Percentiles rank a stretch among this genome's conserved stretches.
These are phyloP conservation scores for Dryas integrifolia DNA, from an alignment of 331 rosid species.

Conservation along the genomic window DNA sequence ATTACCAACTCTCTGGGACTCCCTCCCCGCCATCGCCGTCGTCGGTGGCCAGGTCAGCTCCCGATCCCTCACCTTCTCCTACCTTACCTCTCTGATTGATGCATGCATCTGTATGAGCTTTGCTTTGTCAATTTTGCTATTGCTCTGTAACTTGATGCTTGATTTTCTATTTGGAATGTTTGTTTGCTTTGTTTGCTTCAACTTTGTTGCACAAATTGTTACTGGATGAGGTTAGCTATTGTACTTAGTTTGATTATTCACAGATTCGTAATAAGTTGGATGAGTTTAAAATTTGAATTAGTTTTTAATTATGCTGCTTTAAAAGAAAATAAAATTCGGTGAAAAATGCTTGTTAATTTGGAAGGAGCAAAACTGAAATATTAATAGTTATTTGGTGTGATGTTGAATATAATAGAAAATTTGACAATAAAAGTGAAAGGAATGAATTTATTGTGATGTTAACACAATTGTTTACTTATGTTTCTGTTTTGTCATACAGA, in stretches of 20 bases:
- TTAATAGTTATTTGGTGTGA: no score
- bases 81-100: conserved; percentile 12
- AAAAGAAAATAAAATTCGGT: neutral
- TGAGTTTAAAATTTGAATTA: neutral
- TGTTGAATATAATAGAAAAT: neutral
- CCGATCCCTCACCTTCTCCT: conserved; percentile 34
- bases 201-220: neutral
- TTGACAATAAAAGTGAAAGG: neutral
- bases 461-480: conserved; percentile 10
- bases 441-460: neutral
- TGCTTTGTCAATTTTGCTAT: neutral
- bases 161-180: neutral
- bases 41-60: conserved; percentile 91
- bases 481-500: conserved; percentile 45
- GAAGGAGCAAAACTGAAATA: neutral
- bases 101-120: neutral
- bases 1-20: conserved; percentile 94
- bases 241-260: neutral
- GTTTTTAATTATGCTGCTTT: neutral
- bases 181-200: neutral
- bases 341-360: neutral
- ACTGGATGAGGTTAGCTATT: neutral
- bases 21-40: conserved; percentile 94
- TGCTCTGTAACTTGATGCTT: neutral
- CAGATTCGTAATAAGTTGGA: neutral